phyloP scores from a whole-genome alignment of 2,329 filamentous ascomycete species.

The Cercospora canescens region DNA sequence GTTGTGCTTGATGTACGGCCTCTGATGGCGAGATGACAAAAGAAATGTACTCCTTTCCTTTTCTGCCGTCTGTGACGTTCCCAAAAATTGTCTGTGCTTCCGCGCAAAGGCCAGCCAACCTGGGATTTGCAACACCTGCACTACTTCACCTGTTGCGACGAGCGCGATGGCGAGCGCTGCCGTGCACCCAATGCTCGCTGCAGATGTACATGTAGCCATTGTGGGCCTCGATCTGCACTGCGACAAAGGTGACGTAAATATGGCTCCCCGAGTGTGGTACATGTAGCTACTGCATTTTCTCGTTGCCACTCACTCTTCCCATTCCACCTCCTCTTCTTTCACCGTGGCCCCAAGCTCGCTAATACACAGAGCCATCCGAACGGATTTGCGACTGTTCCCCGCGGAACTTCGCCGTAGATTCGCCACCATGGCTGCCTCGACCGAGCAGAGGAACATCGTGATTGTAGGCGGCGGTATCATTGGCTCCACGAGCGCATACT shows the following conservation, averaged over 20 bases:
- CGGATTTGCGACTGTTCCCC: background rate
- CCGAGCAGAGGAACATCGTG: conserved; percentile 36
- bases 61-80: too few relatives aligned
- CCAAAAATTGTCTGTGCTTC: background rate
- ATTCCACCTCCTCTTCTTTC: background rate
- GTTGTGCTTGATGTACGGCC: conserved; percentile 26
- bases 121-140: background rate
- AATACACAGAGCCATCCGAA: background rate
- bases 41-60: conserved; percentile 25
- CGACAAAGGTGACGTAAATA: conserved; percentile 12
- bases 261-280: background rate
- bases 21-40: conserved; percentile 28
- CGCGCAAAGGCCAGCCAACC: background rate
- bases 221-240: conserved; percentile 4
- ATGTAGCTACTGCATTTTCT: background rate
- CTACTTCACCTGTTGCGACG: background rate
- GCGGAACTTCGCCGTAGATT: background rate
- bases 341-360: background rate
- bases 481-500: conserved; percentile 89
- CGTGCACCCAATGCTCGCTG: background rate
- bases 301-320: background rate
- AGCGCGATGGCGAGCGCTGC: background rate
- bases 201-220: background rate
- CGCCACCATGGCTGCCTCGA: conserved; percentile 31
- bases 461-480: conserved; percentile 80